Percentiles rank a stretch among this genome's conserved stretches.
Conservation (phyloP, 306 rosid genomes). For the Elaeagnus macrophylla region DNA sequence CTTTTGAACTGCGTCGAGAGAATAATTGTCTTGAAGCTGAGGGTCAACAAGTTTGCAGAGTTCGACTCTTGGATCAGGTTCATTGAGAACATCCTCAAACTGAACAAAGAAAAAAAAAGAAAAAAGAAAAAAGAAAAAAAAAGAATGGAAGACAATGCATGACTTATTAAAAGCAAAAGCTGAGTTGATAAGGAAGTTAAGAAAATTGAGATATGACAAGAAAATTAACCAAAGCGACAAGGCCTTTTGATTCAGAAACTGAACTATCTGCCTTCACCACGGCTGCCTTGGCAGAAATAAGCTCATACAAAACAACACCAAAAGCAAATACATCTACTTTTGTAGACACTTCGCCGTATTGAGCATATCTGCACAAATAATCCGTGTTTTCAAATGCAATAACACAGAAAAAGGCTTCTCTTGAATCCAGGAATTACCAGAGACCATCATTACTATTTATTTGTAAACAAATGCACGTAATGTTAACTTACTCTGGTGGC, state of each 20-base stretch:
- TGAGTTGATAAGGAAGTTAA: neutral
- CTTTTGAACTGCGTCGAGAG: conserved; percentile 66
- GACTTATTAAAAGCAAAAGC: neutral
- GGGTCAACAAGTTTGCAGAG: conserved; percentile 64
- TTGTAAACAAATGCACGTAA: neutral
- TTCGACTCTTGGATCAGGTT: conserved; percentile 36
- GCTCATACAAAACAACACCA: conserved; percentile 84
- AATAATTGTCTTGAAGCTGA: conserved; percentile 61
- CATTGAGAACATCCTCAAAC: conserved; percentile 70
- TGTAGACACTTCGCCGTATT: conserved; percentile 73
- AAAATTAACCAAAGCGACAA: conserved; percentile 53
- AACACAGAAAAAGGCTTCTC: neutral
- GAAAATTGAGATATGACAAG: conserved; percentile 5
- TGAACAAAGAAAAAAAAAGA: conserved; percentile 22
- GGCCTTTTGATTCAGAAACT: conserved; percentile 57
- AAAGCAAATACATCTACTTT: conserved; percentile 81
- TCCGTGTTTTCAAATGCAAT: conserved; percentile 5
- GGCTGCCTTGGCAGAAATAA: conserved; percentile 87
- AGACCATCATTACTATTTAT: too few species aligned
- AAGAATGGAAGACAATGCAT: neutral
- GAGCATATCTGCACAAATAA: conserved; percentile 64
- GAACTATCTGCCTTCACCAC: conserved; percentile 32
- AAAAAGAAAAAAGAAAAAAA: conserved; percentile 21
- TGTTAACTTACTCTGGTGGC: conserved; percentile 73
- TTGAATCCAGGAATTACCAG: too few species aligned